Percentiles rank a stretch among this genome's conserved stretches.
Evolutionary conservation across 1,284 basidiomycete species (phyloP).

Genomic region (Trichosporon inkin): DNA sequence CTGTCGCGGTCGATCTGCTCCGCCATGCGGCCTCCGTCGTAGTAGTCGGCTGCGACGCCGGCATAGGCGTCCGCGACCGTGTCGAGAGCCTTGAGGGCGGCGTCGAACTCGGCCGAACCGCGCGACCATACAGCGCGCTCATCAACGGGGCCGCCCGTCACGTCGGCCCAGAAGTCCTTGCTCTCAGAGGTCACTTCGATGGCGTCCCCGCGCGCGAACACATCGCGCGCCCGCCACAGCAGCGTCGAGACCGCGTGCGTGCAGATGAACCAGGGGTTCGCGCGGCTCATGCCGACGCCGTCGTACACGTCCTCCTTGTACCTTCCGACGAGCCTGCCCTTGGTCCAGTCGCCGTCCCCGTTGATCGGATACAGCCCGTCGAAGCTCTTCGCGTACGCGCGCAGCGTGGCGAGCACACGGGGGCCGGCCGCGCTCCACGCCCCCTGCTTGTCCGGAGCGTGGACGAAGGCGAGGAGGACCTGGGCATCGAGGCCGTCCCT

Average conservation of each 20-base stretch:
- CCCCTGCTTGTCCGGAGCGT: conserved; percentile 34
- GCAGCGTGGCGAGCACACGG: conserved; percentile 43
- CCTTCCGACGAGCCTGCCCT: conserved; percentile 50
- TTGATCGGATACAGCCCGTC: conserved; percentile 50
- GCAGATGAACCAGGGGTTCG: conserved; percentile 52
- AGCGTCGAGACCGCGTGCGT: conserved; percentile 50
- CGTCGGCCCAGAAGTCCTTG: conserved; percentile 43
- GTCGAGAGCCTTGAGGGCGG: conserved; percentile 29
- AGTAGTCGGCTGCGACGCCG: neutral
- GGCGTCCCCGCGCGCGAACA: conserved; percentile 15
- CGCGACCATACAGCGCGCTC: neutral
- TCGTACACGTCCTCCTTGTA: conserved; percentile 54
- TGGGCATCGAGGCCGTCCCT: conserved; percentile 49
- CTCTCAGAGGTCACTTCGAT: conserved; percentile 27
- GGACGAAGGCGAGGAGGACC: conserved; percentile 48
- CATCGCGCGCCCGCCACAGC: conserved; percentile 38
- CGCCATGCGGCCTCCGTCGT: conserved; percentile 42
- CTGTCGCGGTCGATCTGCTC: conserved; percentile 48
- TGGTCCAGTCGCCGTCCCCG: conserved; percentile 30
- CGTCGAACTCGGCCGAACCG: conserved; percentile 20
- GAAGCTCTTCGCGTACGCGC: conserved; percentile 44
- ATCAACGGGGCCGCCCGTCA: conserved; percentile 15
- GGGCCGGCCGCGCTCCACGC: conserved; percentile 22
- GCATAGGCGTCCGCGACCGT: conserved; percentile 46
- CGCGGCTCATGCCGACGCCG: conserved; percentile 43